Evolutionary conservation across 139 green algal genomes (phyloP).

Genomic region (Edaphochlamys debaryana): DNA sequence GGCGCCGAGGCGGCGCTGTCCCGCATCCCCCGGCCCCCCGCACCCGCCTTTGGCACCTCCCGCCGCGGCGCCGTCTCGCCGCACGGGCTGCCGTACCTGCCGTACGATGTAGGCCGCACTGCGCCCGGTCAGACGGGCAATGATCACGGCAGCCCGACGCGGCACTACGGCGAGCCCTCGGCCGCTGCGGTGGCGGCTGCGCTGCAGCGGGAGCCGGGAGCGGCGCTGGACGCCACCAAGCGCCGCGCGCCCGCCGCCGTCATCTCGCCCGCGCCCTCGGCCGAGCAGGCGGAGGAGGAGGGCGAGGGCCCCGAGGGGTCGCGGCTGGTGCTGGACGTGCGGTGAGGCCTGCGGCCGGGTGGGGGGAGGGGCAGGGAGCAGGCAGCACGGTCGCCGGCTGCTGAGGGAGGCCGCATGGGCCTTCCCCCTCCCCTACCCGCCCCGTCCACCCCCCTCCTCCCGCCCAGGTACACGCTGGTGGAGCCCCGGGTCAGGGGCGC

Average conservation of each 20-base stretch:
- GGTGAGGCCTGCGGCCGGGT: no score
- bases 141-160: neutral
- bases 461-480: conserved; percentile 35
- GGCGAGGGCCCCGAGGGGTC: neutral
- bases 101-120: no score
- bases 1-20: neutral
- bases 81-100: neutral
- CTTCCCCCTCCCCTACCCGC: no score
- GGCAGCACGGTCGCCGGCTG: no score
- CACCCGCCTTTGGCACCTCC: neutral
- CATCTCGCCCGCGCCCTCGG: neutral
- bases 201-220: conserved; percentile 6
- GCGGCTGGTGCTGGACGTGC: neutral
- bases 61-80: neutral
- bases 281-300: neutral
- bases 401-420: no score
- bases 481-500: conserved; percentile 29
- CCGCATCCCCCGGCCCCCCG: neutral
- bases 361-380: no score
- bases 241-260: conserved; percentile 3
- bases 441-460: no score
- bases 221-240: conserved; percentile 24
- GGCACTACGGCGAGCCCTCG: neutral
- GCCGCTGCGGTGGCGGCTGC: conserved; percentile 8
- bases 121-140: no score